Conservation (phyloP, 1,139 yeast genomes). For the Yamadazyma taylorii region DNA sequence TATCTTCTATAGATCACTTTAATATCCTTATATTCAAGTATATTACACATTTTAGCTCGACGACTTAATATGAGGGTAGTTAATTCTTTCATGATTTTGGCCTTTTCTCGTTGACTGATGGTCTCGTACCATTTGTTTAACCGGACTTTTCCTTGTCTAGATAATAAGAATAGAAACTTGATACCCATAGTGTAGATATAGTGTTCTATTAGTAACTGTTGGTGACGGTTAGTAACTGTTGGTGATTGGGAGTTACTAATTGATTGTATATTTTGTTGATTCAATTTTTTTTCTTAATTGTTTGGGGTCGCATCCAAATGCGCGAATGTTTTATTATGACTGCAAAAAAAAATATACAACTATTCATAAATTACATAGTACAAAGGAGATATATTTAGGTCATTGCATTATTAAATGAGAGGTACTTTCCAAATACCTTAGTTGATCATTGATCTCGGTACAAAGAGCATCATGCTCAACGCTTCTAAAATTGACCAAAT, state of each 20-base stretch:
- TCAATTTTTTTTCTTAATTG: no score
- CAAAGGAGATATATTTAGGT: no score
- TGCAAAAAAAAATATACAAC: no score
- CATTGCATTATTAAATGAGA: slow-evolving; percentile 19
- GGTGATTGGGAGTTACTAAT: no score
- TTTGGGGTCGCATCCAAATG: no score
- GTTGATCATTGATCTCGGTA: slow-evolving; percentile 47
- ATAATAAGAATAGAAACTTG: slow-evolving; percentile 74
- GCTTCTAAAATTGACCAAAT: slow-evolving; percentile 45
- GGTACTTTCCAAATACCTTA: slow-evolving; percentile 39
- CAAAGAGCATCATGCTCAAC: slow-evolving; percentile 47
- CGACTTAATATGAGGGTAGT: slow-evolving; percentile 83
- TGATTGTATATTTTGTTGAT: no score
- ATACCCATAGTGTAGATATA: slow-evolving; percentile 69
- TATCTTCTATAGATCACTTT: slow-evolving; percentile 89
- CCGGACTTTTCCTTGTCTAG: slow-evolving; percentile 94
- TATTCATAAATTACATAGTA: no score
- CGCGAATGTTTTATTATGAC: no score
- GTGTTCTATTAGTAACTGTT: no score
- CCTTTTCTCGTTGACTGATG: slow-evolving; percentile 76
- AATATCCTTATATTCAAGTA: slow-evolving; percentile 84
- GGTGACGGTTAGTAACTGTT: no score
- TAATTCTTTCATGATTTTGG: slow-evolving; percentile 79
- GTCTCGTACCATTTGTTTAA: slow-evolving; percentile 92
- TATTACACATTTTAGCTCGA: slow-evolving; percentile 94